Conservation (phyloP, 768 basidiomycete genomes). For the Rossbeevera mucosa region DNA sequence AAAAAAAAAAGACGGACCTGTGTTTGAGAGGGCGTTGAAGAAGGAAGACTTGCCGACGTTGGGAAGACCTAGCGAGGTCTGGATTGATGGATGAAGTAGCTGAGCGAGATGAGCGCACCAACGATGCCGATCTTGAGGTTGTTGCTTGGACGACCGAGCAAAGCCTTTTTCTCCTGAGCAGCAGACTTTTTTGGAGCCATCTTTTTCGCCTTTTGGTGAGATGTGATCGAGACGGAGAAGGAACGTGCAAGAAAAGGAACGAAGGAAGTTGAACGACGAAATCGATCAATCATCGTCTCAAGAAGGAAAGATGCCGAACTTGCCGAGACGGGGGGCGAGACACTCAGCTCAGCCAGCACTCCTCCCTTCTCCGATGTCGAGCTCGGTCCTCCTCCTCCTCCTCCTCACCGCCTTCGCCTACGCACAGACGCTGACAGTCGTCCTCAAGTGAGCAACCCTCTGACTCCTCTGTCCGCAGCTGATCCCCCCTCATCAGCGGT, state of each 20-base stretch:
- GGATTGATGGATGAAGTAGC: background rate
- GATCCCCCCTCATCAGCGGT: conserved; percentile 37
- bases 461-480: background rate
- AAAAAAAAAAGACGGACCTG: conserved; percentile 47
- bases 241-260: conserved; percentile 16
- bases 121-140: conserved; percentile 99
- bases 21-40: conserved; percentile 93
- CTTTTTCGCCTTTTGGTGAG: conserved; percentile 46
- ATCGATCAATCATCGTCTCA: conserved; percentile 31
- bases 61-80: conserved; percentile 60
- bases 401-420: conserved; percentile 17
- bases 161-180: conserved; percentile 72
- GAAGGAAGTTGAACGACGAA: conserved; percentile 13
- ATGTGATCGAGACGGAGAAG: conserved; percentile 37
- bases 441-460: conserved; percentile 42
- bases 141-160: conserved; percentile 90
- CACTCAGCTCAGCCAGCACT: background rate
- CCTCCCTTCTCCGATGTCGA: conserved; percentile 15
- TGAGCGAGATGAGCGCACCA: conserved; percentile 52
- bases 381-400: conserved; percentile 9
- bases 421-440: conserved; percentile 47
- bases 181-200: conserved; percentile 92
- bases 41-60: conserved; percentile 99
- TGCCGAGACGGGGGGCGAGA: conserved; percentile 8
- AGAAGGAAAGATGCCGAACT: conserved; percentile 16